Evolutionary conservation across 2,329 filamentous ascomycete genomes (phyloP), one percentile per base, ranked within the genome.

Genomic region (Rhexocercosporidium sp.): DNA sequence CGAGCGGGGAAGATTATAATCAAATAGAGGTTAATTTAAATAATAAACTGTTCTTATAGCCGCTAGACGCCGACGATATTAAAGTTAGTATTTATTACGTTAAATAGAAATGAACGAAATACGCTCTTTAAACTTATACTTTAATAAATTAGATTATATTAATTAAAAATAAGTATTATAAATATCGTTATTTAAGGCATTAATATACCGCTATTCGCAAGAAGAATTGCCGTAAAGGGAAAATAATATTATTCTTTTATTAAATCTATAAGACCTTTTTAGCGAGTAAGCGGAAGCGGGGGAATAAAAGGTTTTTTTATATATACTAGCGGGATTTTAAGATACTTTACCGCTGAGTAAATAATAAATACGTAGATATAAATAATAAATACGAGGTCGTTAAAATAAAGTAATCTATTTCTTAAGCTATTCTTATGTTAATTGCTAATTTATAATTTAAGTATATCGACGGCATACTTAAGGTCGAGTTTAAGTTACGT

Each of bases 231-330:
- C 54, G 67, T 29, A 74, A 73, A 41, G 69, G 74, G 22, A 68
- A 54, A n/a, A 74, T 75, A 25, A 75, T 75, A 57, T 69, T 54
- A 3, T 75, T 75, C 65, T 69, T 75, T 5, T 22, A 69, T 53
- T 75, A 56, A 70, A 75, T 74, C 51, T 75, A 57, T 53, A 49
- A 72, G 59, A 70, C 54, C 27, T 75, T 68, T 37, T n/a, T 75
- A 3, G 67, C n/a, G 49, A 68, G 64, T 46, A 62, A n/a, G 59
- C 27, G 44, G 44, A 37, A 51, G 59, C 46, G 11, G 47, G 60
- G 47, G 47, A 54, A 22, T 34, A 39, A n/a, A 29, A 62, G 34
- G 47, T 53, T 47, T 41, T 2, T 62, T 11, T 9, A 54, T 22
- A 12, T 6, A 22, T 66, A 66, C 44, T 66, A 29, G 31, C 59